Evolutionary conservation across 2,329 filamentous ascomycete genomes (phyloP).

Genomic region (Arthrobotrys sinensis): DNA sequence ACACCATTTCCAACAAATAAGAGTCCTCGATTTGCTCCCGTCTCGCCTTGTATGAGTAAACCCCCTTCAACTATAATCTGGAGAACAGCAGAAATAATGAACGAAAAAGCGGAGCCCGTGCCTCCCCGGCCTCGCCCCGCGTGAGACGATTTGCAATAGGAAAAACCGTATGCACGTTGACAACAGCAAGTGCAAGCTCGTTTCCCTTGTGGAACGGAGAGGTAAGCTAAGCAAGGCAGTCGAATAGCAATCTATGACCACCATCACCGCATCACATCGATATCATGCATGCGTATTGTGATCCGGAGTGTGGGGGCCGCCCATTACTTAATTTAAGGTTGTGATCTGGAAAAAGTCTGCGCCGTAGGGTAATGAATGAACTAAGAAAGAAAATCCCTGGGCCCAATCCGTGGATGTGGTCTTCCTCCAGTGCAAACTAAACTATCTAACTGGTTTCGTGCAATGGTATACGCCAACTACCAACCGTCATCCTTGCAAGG

Average conservation of each 20-base stretch:
- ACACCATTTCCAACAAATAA: slow-evolving; percentile 57
- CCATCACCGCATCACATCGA: slow-evolving; percentile 3
- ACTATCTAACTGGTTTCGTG: slow-evolving; percentile 24
- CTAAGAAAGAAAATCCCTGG: background rate
- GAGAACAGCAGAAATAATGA: slow-evolving; percentile 7
- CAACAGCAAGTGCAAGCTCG: background rate
- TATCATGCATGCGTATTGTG: slow-evolving; percentile 29
- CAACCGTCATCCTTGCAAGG: background rate
- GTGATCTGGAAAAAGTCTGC: slow-evolving; percentile 38
- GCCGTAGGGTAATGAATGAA: background rate
- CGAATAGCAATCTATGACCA: background rate
- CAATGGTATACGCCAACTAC: background rate
- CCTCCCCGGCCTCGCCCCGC: slow-evolving; percentile 30
- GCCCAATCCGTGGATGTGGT: slow-evolving; percentile 24
- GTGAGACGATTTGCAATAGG: slow-evolving; percentile 5
- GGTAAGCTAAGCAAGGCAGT: slow-evolving; percentile 18
- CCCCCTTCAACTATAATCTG: background rate
- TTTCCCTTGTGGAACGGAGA: slow-evolving; percentile 2
- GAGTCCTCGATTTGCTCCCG: slow-evolving; percentile 23
- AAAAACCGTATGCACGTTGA: slow-evolving; percentile 22
- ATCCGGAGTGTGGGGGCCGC: slow-evolving; percentile 35
- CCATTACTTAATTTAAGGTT: slow-evolving; percentile 54
- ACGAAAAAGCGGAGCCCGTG: slow-evolving; percentile 13
- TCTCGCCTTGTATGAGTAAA: slow-evolving; percentile 30
- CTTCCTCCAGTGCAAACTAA: background rate